Percentiles rank a stretch among this genome's conserved stretches.
phyloP scores from a whole-genome alignment of 352 stramenopile genomes.

The Pythium graminicola region DNA sequence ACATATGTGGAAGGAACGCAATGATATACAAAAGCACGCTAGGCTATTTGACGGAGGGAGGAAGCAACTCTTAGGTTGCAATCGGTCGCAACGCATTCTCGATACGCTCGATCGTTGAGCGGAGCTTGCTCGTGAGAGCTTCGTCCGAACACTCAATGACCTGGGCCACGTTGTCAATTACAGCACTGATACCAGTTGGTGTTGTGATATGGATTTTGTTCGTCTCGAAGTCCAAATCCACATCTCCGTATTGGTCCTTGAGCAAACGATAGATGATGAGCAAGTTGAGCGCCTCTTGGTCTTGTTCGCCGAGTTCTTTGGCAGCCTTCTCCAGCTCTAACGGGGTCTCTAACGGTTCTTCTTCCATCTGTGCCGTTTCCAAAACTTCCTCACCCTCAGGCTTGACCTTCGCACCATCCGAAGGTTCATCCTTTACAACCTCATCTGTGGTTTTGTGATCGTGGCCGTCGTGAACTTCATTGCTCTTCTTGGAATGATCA shows the following conservation, averaged over 20 bases:
- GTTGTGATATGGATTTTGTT: slow-evolving; percentile 86
- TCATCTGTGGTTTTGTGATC: background rate
- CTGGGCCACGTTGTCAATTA: slow-evolving; percentile 55
- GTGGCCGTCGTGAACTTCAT: slow-evolving; percentile 4
- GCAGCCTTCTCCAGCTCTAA: slow-evolving; percentile 49
- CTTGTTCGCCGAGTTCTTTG: slow-evolving; percentile 49
- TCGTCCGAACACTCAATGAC: slow-evolving; percentile 65
- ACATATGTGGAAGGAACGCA: slow-evolving; percentile 1
- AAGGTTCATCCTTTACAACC: slow-evolving; percentile 12
- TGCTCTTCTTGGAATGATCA: slow-evolving; percentile 59
- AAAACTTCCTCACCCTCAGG: slow-evolving; percentile 21
- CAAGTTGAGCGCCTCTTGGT: slow-evolving; percentile 81
- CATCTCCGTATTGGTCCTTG: slow-evolving; percentile 83
- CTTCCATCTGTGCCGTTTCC: slow-evolving; percentile 16
- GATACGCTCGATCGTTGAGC: slow-evolving; percentile 57
- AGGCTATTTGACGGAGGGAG: no score
- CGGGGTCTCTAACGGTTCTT: slow-evolving; percentile 24
- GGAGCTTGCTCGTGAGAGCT: slow-evolving; percentile 64
- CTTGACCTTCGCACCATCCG: slow-evolving; percentile 21
- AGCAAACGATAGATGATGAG: slow-evolving; percentile 77
- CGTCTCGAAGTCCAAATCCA: slow-evolving; percentile 81
- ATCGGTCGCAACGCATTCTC: slow-evolving; percentile 63
- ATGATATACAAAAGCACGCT: background rate
- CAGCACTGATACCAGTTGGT: slow-evolving; percentile 56
- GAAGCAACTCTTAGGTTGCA: slow-evolving; percentile 33